phyloP scores from a whole-genome alignment of 2,329 filamentous ascomycete genomes.

The Myriangium duriaei region DNA sequence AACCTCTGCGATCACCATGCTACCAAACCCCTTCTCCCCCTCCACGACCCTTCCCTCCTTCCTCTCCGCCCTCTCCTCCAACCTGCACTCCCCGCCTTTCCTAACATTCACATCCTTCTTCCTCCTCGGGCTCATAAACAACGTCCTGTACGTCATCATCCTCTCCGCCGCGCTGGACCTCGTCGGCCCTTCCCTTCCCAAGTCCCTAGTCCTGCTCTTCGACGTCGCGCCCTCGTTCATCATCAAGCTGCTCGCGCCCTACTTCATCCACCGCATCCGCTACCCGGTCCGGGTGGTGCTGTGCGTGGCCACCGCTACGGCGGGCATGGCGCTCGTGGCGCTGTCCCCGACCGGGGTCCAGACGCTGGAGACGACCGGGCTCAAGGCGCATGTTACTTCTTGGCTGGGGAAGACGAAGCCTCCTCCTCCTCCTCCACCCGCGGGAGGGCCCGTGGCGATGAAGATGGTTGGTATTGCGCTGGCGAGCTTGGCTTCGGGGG shows the following conservation, averaged over 20 bases:
- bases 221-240: constrained; percentile 84
- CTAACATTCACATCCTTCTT: constrained; percentile 4
- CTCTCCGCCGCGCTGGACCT: constrained; percentile 91
- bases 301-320: constrained; percentile 63
- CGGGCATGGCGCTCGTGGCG: constrained; percentile 81
- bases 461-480: constrained; percentile 77
- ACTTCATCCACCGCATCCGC: constrained; percentile 81
- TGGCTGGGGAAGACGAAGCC: constrained; percentile 5
- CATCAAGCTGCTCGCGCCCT: constrained; percentile 78
- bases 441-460: constrained; percentile 45
- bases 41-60: constrained; percentile 6
- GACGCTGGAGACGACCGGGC: constrained; percentile 16
- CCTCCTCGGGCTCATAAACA: constrained; percentile 65
- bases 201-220: constrained; percentile 83
- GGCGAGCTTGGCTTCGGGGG: constrained; percentile 74
- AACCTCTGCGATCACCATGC: constrained; percentile 2
- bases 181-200: constrained; percentile 74
- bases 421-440: constrained; percentile 11
- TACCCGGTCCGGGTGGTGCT: constrained; percentile 63
- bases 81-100: constrained; percentile 1
- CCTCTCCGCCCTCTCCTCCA: constrained; percentile 1
- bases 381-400: constrained; percentile 3
- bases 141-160: constrained; percentile 95
- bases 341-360: constrained; percentile 47
- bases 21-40: constrained; percentile 9